These are phyloP conservation scores for Fragilaria radians DNA, from an alignment of 108 stramenopile genomes.

Conservation along the genomic window DNA sequence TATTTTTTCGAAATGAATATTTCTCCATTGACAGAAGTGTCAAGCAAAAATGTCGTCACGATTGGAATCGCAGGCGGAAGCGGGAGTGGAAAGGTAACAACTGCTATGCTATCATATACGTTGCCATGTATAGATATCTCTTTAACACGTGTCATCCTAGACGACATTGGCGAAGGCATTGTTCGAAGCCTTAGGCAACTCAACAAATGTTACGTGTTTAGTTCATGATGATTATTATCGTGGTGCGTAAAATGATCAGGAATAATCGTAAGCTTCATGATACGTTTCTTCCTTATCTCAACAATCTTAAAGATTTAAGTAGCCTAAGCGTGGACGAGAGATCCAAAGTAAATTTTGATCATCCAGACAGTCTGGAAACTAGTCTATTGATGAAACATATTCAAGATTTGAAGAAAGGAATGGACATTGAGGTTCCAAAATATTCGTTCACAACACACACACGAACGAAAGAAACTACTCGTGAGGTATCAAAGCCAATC, in stretches of 20 bases:
- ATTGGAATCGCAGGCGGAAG: slow-evolving; percentile 79
- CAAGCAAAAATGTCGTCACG: too few species aligned
- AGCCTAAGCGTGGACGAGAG: slow-evolving; percentile 75
- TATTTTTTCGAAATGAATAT: too few species aligned
- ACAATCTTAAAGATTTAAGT: slow-evolving; percentile 62
- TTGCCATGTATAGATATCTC: not conserved
- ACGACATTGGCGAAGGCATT: slow-evolving; percentile 79
- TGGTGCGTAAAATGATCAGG: not conserved
- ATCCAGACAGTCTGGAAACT: slow-evolving; percentile 92
- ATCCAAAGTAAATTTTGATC: slow-evolving; percentile 86
- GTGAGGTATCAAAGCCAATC: slow-evolving; percentile 52
- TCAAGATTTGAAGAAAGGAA: slow-evolving; percentile 53
- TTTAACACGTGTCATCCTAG: slow-evolving; percentile 8
- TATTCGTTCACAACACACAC: slow-evolving; percentile 89
- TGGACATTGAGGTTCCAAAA: slow-evolving; percentile 67
- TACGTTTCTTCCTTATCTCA: slow-evolving; percentile 29
- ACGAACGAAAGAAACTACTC: slow-evolving; percentile 49
- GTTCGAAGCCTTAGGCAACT: slow-evolving; percentile 62
- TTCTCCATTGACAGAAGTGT: too few species aligned
- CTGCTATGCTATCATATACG: not conserved
- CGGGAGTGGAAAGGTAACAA: slow-evolving; percentile 56
- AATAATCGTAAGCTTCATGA: slow-evolving; percentile 8
- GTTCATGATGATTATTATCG: slow-evolving; percentile 68
- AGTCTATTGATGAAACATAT: slow-evolving; percentile 78
- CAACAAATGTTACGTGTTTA: slow-evolving; percentile 61